Base-by-base conservation (phyloP, 306 rosid genomes). In the Lotus japonicus region DNA sequence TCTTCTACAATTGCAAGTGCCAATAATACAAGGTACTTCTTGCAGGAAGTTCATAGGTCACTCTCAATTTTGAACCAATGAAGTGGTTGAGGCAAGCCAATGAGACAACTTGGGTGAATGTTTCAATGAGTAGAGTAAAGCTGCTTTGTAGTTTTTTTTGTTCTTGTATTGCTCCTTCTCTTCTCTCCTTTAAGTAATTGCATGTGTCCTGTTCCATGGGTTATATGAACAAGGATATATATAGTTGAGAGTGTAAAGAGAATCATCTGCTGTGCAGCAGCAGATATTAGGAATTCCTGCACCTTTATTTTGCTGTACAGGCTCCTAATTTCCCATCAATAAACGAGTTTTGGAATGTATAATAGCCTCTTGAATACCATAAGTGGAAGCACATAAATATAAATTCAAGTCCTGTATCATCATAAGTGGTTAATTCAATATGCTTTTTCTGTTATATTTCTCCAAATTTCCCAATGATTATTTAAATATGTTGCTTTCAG, bases 41-140 rank as follows among this genome's bases (percentile, higher is more conserved):
- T 82, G 0, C 71, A 71, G 75, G 82, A 72, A 68, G 87, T 83
- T 2, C 87, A 79, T 38, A 76, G 84, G 45, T 76, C 84, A 4
- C 84, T 83, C 69, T 79, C 86, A 51, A 76, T 36, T 44, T 72
- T 75, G 82, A 83, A 83, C 7, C 66, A 83, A 58, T 81, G 80
- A 79, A 55, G 33, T 5, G 11, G 42, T 16, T 38, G 56, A 54
- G 11, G 18, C 31, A 67, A 49, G 17, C 11, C 13, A 58, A 55
- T 52, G 28, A 52, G 73, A 45, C 66, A 39, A 41, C 7, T 53
- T 19, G 42, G 46, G 65, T 58, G 31, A 26, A 60, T 72, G 68
- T n/a, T n/a, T n/a, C n/a, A n/a, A n/a, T n/a, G n/a, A n/a, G n/a
- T n/a, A n/a, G n/a, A n/a, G n/a, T 41, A 55, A 62, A 45, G 73